A percentile compares a stretch with the other conserved stretches of the same genome.
phyloP scores from a whole-genome alignment of 2,329 filamentous ascomycete genomes.

The Colletotrichum scovillei region DNA sequence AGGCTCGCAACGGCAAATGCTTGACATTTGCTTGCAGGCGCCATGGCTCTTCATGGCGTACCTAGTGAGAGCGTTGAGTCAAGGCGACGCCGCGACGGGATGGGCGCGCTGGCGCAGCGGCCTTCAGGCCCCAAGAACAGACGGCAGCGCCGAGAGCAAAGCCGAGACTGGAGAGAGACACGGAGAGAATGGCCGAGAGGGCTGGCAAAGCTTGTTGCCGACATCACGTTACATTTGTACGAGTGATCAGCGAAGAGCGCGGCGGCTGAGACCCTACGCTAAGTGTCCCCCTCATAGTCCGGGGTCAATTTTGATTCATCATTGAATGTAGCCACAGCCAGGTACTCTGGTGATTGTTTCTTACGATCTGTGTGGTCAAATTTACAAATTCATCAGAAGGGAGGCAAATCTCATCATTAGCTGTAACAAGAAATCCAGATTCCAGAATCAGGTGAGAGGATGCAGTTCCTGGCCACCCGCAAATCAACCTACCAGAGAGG shows the following conservation, averaged over 20 bases:
- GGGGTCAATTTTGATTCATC: not conserved
- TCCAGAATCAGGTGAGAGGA: not conserved
- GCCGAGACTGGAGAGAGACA: not conserved
- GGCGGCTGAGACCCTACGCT: slow-evolving; percentile 7
- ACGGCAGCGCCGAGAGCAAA: slow-evolving; percentile 23
- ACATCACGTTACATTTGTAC: slow-evolving; percentile 23
- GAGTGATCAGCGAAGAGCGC: not conserved
- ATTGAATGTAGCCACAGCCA: too few relatives aligned
- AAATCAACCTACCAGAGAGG: not conserved
- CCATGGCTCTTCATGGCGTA: too few relatives aligned
- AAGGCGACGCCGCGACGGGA: slow-evolving; percentile 29
- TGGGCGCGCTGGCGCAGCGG: slow-evolving; percentile 21
- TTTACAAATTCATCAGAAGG: not conserved
- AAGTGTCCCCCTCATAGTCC: not conserved
- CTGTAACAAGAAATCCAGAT: not conserved
- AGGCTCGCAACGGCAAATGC: slow-evolving; percentile 16
- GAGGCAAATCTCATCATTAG: not conserved
- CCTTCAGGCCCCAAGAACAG: slow-evolving; percentile 1
- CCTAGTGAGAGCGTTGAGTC: not conserved
- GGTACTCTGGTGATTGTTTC: not conserved
- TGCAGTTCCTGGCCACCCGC: not conserved
- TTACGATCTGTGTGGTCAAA: not conserved
- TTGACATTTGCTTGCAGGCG: not conserved
- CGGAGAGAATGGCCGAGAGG: not conserved
- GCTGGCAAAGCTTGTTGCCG: slow-evolving; percentile 22